Conservation (phyloP, 1,139 yeast genomes). For the Hanseniaspora uvarum region DNA sequence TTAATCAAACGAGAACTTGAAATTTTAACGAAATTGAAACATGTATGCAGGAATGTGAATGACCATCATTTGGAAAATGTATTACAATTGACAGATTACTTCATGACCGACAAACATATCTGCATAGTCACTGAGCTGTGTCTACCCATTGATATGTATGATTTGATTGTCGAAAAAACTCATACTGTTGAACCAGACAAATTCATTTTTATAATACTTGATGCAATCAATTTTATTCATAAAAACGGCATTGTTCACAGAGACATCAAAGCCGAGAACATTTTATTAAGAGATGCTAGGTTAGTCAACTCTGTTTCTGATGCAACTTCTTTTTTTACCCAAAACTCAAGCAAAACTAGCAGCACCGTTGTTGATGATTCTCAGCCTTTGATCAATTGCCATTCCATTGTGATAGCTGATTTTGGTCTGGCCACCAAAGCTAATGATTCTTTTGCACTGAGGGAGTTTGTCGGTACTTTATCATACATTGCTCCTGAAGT, state of each 20-base stretch:
- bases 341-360: neutral
- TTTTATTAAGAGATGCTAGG: conserved; percentile 42
- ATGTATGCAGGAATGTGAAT: conserved; percentile 1
- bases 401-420: conserved; percentile 56
- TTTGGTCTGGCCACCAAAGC: conserved; percentile 44
- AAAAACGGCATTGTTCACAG: conserved; percentile 68
- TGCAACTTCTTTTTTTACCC: neutral
- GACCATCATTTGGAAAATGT: conserved; percentile 38
- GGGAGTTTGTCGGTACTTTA: conserved; percentile 52
- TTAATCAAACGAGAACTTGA: conserved; percentile 30
- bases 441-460: conserved; percentile 37
- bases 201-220: conserved; percentile 38
- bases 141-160: conserved; percentile 58
- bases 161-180: conserved; percentile 39
- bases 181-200: conserved; percentile 38
- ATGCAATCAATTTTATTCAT: conserved; percentile 63
- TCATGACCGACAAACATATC: conserved; percentile 52
- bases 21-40: conserved; percentile 25
- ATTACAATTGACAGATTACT: conserved; percentile 55
- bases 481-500: conserved; percentile 72
- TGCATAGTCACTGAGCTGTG: conserved; percentile 61
- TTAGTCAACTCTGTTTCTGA: conserved; percentile 20
- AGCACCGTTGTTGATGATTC: conserved; percentile 22
- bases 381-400: conserved; percentile 26
- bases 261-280: conserved; percentile 82